Base-by-base conservation (phyloP, 2,329 filamentous ascomycete genomes). In the Alternaria conjuncta region DNA sequence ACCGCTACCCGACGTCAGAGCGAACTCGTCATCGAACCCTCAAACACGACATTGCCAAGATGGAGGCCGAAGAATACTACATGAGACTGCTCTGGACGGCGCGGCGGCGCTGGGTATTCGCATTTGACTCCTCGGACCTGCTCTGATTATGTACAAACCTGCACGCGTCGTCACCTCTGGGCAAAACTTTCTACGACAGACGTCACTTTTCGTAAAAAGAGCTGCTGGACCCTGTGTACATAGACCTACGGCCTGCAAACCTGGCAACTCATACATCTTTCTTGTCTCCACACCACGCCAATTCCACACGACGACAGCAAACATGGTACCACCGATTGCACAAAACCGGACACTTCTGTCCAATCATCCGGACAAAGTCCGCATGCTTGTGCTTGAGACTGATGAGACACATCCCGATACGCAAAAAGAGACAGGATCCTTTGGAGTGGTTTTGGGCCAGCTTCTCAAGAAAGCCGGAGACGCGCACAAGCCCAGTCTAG, bases 341-440 rank as follows among this genome's bases (percentile, higher is more conserved):
- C 63, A 69, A n/a, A 67, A 64, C 11, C 56, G 56, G n/a, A 63
- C 56, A 18, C 65, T 75, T 2, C 46, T 66, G 10, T 75, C 72
- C 18, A 55, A 71, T 46, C 75, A 75, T 26, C 64, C 71, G 1
- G 73, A 78, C 11, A 79, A 75, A 46, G 75, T 83, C 44, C 81
- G 81, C 65, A 82, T 84, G 73, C 78, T 89, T 57, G 86, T 89
- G 61, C 82, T 89, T 8, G 87, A 89, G 74, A 89, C 87, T 0
- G 87, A 89, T 68, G 80, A 83, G 58, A 82, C 86, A 25, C 84
- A 88, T 65, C 83, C 84, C 12, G 81, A 86, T 8, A 87, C 85
- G 2, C 73, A 84, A 49, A 71, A 79, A 18, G 79, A 83, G 49
- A 81, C 78, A n/a, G 87, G 87, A 13, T 81, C 81, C 6, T 89